Percentiles rank a stretch among this genome's conserved stretches.
These are phyloP conservation scores for Sordariomycetes sp. DNA, from an alignment of 2,329 filamentous ascomycete genomes.

Conservation along the genomic window DNA sequence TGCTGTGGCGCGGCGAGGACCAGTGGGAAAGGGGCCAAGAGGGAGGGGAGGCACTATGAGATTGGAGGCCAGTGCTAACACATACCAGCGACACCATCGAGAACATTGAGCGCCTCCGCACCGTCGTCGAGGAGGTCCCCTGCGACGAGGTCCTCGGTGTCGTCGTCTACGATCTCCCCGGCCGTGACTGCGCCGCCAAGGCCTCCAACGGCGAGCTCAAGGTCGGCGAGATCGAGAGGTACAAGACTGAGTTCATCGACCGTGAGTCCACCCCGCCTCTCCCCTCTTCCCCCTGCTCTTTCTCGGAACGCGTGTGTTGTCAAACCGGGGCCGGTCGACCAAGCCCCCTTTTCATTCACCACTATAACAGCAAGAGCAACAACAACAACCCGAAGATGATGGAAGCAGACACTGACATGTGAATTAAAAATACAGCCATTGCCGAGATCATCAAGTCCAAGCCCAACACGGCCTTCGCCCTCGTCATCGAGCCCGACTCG, in stretches of 20 bases:
- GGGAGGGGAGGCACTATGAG: too few species aligned
- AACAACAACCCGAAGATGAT: too few species aligned
- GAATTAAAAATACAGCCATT: slow-evolving; percentile 20
- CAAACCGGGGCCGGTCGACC: too few species aligned
- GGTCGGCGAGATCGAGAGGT: slow-evolving; percentile 32
- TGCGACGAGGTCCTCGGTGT: slow-evolving; percentile 27
- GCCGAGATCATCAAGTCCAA: slow-evolving; percentile 35
- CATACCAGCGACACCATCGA: slow-evolving; percentile 20
- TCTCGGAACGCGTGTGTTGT: too few species aligned
- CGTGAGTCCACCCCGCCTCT: slow-evolving; percentile 11
- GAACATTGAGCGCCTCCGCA: slow-evolving; percentile 22
- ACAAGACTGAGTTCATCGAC: slow-evolving; percentile 27
- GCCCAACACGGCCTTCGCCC: slow-evolving; percentile 31
- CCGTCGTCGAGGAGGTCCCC: slow-evolving; percentile 19
- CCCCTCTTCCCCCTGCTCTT: not conserved
- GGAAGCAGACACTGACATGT: not conserved
- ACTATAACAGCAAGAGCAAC: too few species aligned
- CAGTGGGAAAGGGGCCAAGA: not conserved
- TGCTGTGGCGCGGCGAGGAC: too few species aligned
- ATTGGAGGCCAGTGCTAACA: not conserved
- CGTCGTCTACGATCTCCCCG: slow-evolving; percentile 50
- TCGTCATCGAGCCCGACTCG: slow-evolving; percentile 44
- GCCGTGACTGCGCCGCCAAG: slow-evolving; percentile 49
- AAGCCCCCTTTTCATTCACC: not conserved
- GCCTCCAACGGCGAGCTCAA: slow-evolving; percentile 50